Conservation (phyloP, 371 early-diverging fungal genomes). For the Mortierella polycephala region DNA sequence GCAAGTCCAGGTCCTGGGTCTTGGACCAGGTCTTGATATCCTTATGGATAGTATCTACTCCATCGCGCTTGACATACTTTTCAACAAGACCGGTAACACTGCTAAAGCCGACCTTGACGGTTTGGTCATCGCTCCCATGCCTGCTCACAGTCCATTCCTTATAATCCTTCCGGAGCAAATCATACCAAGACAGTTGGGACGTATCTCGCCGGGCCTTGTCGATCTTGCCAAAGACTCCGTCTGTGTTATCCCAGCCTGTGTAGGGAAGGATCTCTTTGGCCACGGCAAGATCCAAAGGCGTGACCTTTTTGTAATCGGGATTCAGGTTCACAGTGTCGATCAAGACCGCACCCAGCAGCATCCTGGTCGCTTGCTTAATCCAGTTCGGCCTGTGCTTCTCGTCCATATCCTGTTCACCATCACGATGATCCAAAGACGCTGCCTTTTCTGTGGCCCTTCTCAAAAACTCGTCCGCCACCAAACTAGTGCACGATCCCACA, state of each 20-base stretch:
- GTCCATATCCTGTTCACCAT: neutral
- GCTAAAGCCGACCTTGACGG: conserved; percentile 72
- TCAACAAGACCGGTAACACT: conserved; percentile 68
- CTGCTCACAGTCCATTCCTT: conserved; percentile 66
- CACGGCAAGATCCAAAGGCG: conserved; percentile 62
- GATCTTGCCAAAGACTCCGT: conserved; percentile 59
- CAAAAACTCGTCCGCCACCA: conserved; percentile 56
- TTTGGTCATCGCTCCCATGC: conserved; percentile 32
- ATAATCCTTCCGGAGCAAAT: conserved; percentile 82
- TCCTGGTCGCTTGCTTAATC: conserved; percentile 51
- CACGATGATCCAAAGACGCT: neutral
- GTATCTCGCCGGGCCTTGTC: conserved; percentile 67
- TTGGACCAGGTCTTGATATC: conserved; percentile 52
- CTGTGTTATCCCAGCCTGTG: conserved; percentile 9
- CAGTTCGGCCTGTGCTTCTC: conserved; percentile 5
- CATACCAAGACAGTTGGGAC: conserved; percentile 58
- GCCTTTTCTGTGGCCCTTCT: conserved; percentile 5
- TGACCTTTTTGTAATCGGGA: conserved; percentile 64
- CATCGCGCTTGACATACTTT: conserved; percentile 58
- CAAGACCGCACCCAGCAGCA: conserved; percentile 73
- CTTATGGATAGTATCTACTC: conserved; percentile 16
- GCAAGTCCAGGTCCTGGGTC: conserved; percentile 63
- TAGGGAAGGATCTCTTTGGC: conserved; percentile 47
- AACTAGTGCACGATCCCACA: conserved; percentile 74
- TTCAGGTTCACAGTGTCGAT: conserved; percentile 77